These are phyloP conservation scores for Aphanocladium album DNA, from an alignment of 2,329 filamentous ascomycete species.

Conservation along the genomic window DNA sequence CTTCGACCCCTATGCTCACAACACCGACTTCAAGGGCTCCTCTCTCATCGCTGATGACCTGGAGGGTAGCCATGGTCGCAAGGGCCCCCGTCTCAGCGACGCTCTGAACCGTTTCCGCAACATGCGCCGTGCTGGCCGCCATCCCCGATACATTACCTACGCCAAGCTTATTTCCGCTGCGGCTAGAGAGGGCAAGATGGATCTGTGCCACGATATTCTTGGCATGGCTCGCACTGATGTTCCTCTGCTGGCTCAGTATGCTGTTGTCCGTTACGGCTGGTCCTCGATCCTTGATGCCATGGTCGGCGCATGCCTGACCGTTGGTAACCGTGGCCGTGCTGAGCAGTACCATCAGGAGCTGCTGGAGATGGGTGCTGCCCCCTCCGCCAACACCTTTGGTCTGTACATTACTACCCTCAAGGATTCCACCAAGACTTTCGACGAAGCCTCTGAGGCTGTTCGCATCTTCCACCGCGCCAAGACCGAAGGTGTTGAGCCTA, in stretches of 20 bases:
- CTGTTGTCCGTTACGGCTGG: conserved; percentile 90
- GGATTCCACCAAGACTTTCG: conserved; percentile 94
- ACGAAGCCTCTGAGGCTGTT: conserved; percentile 93
- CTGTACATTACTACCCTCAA: conserved; percentile 99
- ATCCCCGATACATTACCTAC: conserved; percentile 94
- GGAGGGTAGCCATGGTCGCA: conserved; percentile 71
- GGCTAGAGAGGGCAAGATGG: conserved; percentile 76
- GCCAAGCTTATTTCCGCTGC: conserved; percentile 91
- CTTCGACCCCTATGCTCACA: conserved; percentile 85
- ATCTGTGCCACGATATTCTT: conserved; percentile 79
- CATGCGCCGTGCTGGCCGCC: conserved; percentile 85
- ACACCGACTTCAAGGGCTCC: conserved; percentile 90
- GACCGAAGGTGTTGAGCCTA: conserved; percentile 89
- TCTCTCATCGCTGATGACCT: conserved; percentile 85
- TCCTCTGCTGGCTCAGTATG: conserved; percentile 76
- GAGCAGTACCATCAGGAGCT: conserved; percentile 88
- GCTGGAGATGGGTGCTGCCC: conserved; percentile 81
- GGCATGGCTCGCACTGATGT: conserved; percentile 86
- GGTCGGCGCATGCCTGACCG: conserved; percentile 83
- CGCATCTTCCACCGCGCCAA: conserved; percentile 96
- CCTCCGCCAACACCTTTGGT: conserved; percentile 95
- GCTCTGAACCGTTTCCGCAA: conserved; percentile 81
- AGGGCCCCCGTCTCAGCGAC: conserved; percentile 70
- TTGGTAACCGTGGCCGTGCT: conserved; percentile 75
- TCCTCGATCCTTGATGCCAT: conserved; percentile 93